Evolutionary conservation across 768 basidiomycete species (phyloP), one percentile per base, ranked within the genome.

Genomic region (Rhizopogon rudus): DNA sequence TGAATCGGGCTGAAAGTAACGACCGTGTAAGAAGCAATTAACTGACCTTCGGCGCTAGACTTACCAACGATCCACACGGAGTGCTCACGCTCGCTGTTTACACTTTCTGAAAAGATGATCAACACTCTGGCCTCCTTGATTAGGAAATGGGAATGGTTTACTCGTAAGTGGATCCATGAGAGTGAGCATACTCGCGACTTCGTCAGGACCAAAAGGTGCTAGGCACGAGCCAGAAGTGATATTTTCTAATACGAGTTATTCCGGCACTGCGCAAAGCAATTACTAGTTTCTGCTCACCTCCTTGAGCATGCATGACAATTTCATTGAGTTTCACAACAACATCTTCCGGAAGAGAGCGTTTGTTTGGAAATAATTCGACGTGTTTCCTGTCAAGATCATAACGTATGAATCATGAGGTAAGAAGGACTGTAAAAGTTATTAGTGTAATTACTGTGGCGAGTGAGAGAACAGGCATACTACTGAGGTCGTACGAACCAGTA

Each of bases 141-240:
- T 3, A 33, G 31, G 44, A 46, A 25, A 16, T 48, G 12, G 49
- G 20, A 25, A 16, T 48, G 13, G 49, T 67, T 50, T 51, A 76
- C 77, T 63, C 61, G 69, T 67, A 12, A 77, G 28, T 8, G 39
- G 16, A 17, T 40, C 69, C 1, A 65, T 60, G 6, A 76, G 58
- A 1, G 54, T 35, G 28, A 76, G 61, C 57, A 77, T 71, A 44
- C 66, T 67, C 43, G 72, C 55, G 2, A 78, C 65, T 29, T 74
- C 70, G 3, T 68, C 66, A 1, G 65, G 31, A 33, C 57, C 63
- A 53, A 70, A 75, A 5, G 75, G 71, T 1, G 70, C 63, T 0
- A 73, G 76, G 1, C 75, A 75, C 33, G 65, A 69, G 1, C 57
- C 41, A 0, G 77, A 77, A 2, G 72, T 70, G 41, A 75, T 67